phyloP scores from a whole-genome alignment of 1,284 basidiomycete genomes.

The Cutaneotrichosporon cavernicola region DNA sequence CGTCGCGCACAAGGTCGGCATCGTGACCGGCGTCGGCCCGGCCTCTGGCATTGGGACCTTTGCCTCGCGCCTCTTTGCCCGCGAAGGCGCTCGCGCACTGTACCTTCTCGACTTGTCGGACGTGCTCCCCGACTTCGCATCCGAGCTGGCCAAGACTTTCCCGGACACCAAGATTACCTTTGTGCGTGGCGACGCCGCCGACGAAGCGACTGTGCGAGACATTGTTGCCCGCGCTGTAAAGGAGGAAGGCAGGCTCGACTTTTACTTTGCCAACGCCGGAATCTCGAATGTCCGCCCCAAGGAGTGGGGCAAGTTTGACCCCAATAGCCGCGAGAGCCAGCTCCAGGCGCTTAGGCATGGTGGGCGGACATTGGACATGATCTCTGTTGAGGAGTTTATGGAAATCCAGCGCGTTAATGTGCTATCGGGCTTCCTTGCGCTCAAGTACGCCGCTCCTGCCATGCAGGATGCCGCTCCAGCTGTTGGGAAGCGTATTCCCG shows the following conservation, averaged over 20 bases:
- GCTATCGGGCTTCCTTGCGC: slow-evolving; percentile 77
- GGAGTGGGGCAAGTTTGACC: slow-evolving; percentile 16
- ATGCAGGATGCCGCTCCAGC: slow-evolving; percentile 65
- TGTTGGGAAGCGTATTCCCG: slow-evolving; percentile 64
- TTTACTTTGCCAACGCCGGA: slow-evolving; percentile 89
- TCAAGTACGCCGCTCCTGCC: slow-evolving; percentile 78
- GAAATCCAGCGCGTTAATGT: slow-evolving; percentile 76
- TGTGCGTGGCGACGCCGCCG: slow-evolving; percentile 76
- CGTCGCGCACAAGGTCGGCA: slow-evolving; percentile 78
- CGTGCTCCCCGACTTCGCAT: slow-evolving; percentile 69
- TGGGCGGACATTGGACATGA: neutral
- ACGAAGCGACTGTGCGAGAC: slow-evolving; percentile 66
- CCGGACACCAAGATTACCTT: slow-evolving; percentile 69
- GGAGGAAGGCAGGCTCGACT: slow-evolving; percentile 81
- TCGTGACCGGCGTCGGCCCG: slow-evolving; percentile 86
- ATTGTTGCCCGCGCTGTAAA: slow-evolving; percentile 70
- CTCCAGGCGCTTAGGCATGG: neutral
- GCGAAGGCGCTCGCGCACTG: slow-evolving; percentile 72
- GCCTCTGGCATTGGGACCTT: slow-evolving; percentile 70
- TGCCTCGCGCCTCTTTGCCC: slow-evolving; percentile 10
- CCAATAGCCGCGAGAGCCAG: neutral
- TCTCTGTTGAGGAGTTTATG: slow-evolving; percentile 63
- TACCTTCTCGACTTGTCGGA: slow-evolving; percentile 76
- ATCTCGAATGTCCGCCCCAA: slow-evolving; percentile 21
- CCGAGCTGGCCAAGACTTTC: slow-evolving; percentile 66